These are phyloP conservation scores for Phellinidium pouzarii DNA, from an alignment of 1,284 basidiomycete genomes.

Conservation along the genomic window DNA sequence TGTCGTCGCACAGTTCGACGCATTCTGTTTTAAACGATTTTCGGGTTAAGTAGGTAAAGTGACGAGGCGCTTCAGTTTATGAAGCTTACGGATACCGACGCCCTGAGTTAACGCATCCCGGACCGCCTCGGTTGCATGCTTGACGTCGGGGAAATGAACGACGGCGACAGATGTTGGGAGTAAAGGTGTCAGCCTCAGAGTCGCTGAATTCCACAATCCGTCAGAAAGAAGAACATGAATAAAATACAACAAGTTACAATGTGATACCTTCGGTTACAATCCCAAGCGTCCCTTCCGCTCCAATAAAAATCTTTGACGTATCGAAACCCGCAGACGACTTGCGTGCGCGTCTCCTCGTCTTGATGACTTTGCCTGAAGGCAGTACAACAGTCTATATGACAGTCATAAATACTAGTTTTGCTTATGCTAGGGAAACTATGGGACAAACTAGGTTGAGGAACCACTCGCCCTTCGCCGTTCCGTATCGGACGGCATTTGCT, in stretches of 20 bases:
- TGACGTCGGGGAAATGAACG: constrained; percentile 62
- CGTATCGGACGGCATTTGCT: constrained; percentile 87
- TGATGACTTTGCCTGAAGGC: constrained; percentile 88
- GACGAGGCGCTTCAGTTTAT: background rate
- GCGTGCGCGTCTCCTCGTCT: constrained; percentile 78
- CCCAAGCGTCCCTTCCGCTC: constrained; percentile 90
- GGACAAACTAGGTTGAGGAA: constrained; percentile 67
- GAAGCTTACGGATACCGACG: constrained; percentile 56
- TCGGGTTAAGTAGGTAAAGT: background rate
- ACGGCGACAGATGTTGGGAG: constrained; percentile 72
- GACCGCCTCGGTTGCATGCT: constrained; percentile 66
- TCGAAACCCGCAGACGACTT: constrained; percentile 94
- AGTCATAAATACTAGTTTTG: background rate
- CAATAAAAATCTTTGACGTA: constrained; percentile 86
- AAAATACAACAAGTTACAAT: background rate
- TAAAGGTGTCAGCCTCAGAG: constrained; percentile 73
- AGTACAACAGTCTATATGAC: constrained; percentile 75
- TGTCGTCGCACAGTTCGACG: constrained; percentile 70
- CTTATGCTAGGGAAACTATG: constrained; percentile 2
- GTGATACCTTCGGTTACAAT: constrained; percentile 80
- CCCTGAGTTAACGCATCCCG: constrained; percentile 69
- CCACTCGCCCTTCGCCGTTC: constrained; percentile 81
- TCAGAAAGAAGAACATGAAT: background rate
- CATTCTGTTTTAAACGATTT: constrained; percentile 41
- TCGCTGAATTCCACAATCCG: constrained; percentile 38